These are phyloP conservation scores for Alternaria ethzedia DNA, from an alignment of 2,329 filamentous ascomycete genomes.

Conservation along the genomic window DNA sequence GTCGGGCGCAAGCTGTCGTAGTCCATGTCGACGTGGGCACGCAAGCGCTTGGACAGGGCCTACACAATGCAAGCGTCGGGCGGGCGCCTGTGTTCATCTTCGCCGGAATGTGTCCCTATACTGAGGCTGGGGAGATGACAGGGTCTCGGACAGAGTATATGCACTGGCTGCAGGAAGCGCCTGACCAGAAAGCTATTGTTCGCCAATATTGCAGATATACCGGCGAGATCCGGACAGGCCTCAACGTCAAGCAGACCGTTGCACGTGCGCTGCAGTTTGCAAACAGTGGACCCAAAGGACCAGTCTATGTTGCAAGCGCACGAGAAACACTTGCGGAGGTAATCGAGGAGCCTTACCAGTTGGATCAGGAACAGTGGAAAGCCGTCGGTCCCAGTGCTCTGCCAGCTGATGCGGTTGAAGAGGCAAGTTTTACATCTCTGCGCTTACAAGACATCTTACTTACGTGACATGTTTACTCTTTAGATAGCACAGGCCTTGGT, in stretches of 20 bases:
- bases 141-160: constrained; percentile 30
- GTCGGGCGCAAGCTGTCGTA: background rate
- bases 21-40: background rate
- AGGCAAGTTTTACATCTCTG: background rate
- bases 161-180: background rate
- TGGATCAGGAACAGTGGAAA: background rate
- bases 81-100: constrained; percentile 49
- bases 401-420: background rate
- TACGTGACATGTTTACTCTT: background rate
- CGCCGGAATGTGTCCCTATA: constrained; percentile 54
- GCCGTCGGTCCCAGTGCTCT: background rate
- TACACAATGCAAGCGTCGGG: background rate
- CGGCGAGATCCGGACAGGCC: constrained; percentile 35
- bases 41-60: background rate
- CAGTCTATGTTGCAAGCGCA: constrained; percentile 22
- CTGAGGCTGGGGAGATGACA: constrained; percentile 52
- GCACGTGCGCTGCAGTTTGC: constrained; percentile 36
- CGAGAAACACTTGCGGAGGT: background rate
- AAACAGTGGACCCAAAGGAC: constrained; percentile 29
- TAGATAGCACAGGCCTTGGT: background rate
- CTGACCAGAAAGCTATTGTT: constrained; percentile 50
- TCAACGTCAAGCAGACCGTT: constrained; percentile 36
- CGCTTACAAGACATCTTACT: background rate
- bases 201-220: constrained; percentile 30
- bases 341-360: background rate